phyloP scores from a whole-genome alignment of 345 rosid species.

The Citrus cavaleriei region DNA sequence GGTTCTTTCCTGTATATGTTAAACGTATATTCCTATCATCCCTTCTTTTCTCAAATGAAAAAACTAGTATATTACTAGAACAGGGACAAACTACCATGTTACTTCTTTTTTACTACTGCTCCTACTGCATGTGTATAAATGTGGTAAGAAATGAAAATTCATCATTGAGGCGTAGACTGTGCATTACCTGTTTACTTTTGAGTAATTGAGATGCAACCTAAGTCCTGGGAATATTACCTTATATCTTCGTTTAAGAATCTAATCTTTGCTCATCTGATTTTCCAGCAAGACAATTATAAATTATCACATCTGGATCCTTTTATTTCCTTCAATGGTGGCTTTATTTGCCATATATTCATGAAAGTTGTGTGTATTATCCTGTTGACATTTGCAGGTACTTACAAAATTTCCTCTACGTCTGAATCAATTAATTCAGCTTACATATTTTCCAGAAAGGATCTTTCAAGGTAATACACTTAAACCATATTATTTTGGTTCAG shows the following conservation, averaged over 20 bases:
- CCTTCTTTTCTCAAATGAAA: background rate
- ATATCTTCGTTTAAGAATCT: background rate
- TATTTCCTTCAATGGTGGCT: background rate
- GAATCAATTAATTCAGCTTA: slow-evolving; percentile 74
- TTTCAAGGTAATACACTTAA: slow-evolving; percentile 59
- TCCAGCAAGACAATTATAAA: background rate
- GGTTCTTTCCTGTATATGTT: background rate
- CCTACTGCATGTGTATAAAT: background rate
- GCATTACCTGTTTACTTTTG: background rate
- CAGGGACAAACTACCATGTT: background rate
- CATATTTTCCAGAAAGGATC: slow-evolving; percentile 79
- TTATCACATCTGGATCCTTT: background rate
- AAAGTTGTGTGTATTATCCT: background rate
- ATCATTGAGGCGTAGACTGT: background rate
- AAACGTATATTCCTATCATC: background rate
- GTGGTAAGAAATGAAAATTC: background rate
- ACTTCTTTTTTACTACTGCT: background rate
- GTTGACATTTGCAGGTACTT: slow-evolving; percentile 54
- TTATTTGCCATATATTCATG: slow-evolving; percentile 1
- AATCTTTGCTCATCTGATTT: background rate
- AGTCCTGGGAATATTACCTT: background rate
- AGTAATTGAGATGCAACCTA: background rate
- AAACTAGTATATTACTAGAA: background rate
- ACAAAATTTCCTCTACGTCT: slow-evolving; percentile 56
- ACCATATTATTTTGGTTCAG: background rate